These are phyloP conservation scores for Basidiobolus heterosporus DNA, from an alignment of 371 early-diverging fungal species.

Conservation along the genomic window DNA sequence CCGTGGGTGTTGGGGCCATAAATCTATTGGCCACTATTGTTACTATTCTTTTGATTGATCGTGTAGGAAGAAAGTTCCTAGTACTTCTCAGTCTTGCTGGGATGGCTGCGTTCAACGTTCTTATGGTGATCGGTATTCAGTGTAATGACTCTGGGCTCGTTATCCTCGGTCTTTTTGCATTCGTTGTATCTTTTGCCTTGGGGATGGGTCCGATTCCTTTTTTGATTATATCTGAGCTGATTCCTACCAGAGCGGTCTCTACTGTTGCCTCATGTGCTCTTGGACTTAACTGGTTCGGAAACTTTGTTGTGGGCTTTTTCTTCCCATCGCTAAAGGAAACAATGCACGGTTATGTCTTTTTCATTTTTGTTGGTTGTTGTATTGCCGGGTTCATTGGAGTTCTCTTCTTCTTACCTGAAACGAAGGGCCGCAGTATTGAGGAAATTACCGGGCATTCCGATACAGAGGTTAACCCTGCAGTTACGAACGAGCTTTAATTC, in stretches of 20 bases:
- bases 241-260: constrained; percentile 48
- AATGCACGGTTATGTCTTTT: constrained; percentile 18
- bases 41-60: constrained; percentile 53
- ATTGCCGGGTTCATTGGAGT: constrained; percentile 33
- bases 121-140: constrained; percentile 36
- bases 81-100: constrained; percentile 29
- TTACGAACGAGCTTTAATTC: no score
- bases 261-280: constrained; percentile 75
- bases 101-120: constrained; percentile 29
- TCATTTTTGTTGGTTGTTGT: constrained; percentile 43
- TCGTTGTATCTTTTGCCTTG: constrained; percentile 57
- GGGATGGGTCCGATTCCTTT: constrained; percentile 88
- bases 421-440: constrained; percentile 57
- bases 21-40: constrained; percentile 52
- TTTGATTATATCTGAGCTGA: constrained; percentile 83
- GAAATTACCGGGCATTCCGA: constrained; percentile 50
- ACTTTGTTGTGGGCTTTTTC: constrained; percentile 44
- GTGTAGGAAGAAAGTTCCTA: constrained; percentile 42
- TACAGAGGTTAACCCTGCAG: no score
- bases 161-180: constrained; percentile 44
- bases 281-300: constrained; percentile 79
- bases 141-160: constrained; percentile 20
- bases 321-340: constrained; percentile 37
- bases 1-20: constrained; percentile 49
- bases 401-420: constrained; percentile 64